A percentile compares a stretch with the other conserved stretches of the same genome.
phyloP scores from a whole-genome alignment of 306 rosid species.

The Mimosa pudica region DNA sequence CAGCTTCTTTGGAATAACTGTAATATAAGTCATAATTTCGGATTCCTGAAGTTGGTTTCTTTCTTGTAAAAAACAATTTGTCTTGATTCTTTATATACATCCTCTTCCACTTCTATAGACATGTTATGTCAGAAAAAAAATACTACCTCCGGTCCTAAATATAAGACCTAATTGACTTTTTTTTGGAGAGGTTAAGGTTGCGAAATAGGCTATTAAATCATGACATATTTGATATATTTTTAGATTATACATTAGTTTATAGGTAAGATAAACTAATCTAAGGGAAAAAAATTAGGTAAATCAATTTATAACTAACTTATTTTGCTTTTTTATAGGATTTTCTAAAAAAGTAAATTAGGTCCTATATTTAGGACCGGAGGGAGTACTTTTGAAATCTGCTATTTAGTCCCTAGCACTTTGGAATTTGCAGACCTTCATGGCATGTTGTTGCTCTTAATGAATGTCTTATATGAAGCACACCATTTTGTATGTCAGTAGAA shows the following conservation, averaged over 20 bases:
- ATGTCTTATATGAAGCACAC: constrained; percentile 12
- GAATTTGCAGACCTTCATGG: neutral
- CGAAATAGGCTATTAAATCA: too few relatives aligned
- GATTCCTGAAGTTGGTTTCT: neutral
- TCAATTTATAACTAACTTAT: too few relatives aligned
- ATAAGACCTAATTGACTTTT: too few relatives aligned
- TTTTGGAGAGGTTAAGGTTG: too few relatives aligned
- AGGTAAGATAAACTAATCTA: too few relatives aligned
- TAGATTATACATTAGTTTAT: too few relatives aligned
- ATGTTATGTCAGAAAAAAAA: neutral
- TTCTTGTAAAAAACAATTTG: neutral
- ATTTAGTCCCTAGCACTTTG: neutral
- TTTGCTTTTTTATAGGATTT: too few relatives aligned
- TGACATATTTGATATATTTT: too few relatives aligned
- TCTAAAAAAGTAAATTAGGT: too few relatives aligned
- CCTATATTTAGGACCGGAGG: too few relatives aligned
- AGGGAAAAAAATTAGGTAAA: too few relatives aligned
- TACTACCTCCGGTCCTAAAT: too few relatives aligned
- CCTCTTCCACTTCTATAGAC: neutral
- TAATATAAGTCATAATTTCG: neutral
- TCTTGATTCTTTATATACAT: constrained; percentile 3
- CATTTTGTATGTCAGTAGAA: constrained; percentile 13
- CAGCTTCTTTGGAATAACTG: constrained; percentile 10
- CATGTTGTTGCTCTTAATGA: neutral
- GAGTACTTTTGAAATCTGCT: neutral